These are phyloP conservation scores for Neurospora intermedia DNA, from an alignment of 495 filamentous ascomycete species.

Conservation along the genomic window DNA sequence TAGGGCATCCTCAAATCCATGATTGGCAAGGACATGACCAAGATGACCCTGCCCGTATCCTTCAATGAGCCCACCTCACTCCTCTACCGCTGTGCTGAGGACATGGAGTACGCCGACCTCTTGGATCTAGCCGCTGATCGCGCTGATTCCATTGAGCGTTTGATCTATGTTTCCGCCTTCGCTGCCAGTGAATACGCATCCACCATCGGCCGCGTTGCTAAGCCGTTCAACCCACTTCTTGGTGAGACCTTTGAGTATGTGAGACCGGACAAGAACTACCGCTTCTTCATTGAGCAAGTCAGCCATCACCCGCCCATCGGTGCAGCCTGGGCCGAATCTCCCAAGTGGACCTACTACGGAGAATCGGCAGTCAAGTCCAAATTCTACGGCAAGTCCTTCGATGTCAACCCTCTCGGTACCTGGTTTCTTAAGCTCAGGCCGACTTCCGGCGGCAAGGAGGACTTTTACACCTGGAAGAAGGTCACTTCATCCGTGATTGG, in stretches of 20 bases:
- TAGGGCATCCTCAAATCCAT: slow-evolving; percentile 96
- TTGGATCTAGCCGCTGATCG: slow-evolving; percentile 83
- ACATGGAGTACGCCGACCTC: slow-evolving; percentile 94
- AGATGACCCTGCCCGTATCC: slow-evolving; percentile 96
- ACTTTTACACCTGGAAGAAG: slow-evolving; percentile 98
- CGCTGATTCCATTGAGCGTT: slow-evolving; percentile 74
- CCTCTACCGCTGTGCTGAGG: slow-evolving; percentile 91
- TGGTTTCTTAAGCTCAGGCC: slow-evolving; percentile 92
- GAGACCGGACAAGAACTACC: slow-evolving; percentile 89
- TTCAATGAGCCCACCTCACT: slow-evolving; percentile 98
- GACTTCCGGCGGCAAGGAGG: slow-evolving; percentile 60
- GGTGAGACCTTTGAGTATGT: slow-evolving; percentile 97
- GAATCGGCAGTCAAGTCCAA: slow-evolving; percentile 95
- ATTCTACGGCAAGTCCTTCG: slow-evolving; percentile 95
- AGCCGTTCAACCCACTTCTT: slow-evolving; percentile 92
- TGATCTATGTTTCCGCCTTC: slow-evolving; percentile 95
- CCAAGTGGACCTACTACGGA: slow-evolving; percentile 96
- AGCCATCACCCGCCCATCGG: slow-evolving; percentile 96
- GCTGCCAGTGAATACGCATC: slow-evolving; percentile 95
- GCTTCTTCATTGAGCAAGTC: slow-evolving; percentile 97
- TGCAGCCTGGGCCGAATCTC: slow-evolving; percentile 84
- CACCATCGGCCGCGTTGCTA: slow-evolving; percentile 91
- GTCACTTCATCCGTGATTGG: slow-evolving; percentile 95
- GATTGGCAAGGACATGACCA: slow-evolving; percentile 99
- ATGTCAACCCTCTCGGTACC: slow-evolving; percentile 90